These are phyloP conservation scores for Hanseniaspora uvarum DNA, from an alignment of 1,139 yeast species.

Conservation along the genomic window DNA sequence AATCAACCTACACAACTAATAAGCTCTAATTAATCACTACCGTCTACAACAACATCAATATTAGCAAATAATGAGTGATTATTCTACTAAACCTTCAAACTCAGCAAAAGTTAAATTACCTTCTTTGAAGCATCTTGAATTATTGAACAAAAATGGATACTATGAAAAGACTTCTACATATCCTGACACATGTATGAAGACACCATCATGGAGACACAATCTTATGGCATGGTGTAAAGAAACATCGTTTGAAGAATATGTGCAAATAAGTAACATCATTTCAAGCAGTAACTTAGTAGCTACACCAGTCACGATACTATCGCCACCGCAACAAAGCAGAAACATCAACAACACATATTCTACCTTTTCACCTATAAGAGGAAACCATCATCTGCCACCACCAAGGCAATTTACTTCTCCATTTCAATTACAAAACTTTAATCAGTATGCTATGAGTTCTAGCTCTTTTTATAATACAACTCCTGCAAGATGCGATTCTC, in stretches of 20 bases:
- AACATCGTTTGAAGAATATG: slow-evolving; percentile 27
- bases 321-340: slow-evolving; percentile 15
- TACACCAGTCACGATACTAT: slow-evolving; percentile 14
- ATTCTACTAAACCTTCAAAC: not conserved
- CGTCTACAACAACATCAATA: no score
- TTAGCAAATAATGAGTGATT: slow-evolving; percentile 6
- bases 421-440: slow-evolving; percentile 11
- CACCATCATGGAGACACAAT: slow-evolving; percentile 29
- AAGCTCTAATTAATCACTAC: not conserved
- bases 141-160: slow-evolving; percentile 27
- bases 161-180: slow-evolving; percentile 28
- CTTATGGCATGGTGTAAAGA: slow-evolving; percentile 30
- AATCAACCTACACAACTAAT: not conserved
- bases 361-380: slow-evolving; percentile 14
- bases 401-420: slow-evolving; percentile 17
- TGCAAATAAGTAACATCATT: slow-evolving; percentile 23
- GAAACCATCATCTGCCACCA: slow-evolving; percentile 13
- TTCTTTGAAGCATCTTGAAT: slow-evolving; percentile 27
- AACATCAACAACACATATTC: slow-evolving; percentile 2
- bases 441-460: not conserved
- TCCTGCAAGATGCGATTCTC: not conserved
- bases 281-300: slow-evolving; percentile 16
- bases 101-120: slow-evolving; percentile 22
- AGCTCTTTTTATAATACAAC: not conserved
- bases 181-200: slow-evolving; percentile 30